Percentiles rank a stretch among this genome's conserved stretches.
These are phyloP conservation scores for Ceratonia siliqua DNA, from an alignment of 306 rosid genomes.

Conservation along the genomic window DNA sequence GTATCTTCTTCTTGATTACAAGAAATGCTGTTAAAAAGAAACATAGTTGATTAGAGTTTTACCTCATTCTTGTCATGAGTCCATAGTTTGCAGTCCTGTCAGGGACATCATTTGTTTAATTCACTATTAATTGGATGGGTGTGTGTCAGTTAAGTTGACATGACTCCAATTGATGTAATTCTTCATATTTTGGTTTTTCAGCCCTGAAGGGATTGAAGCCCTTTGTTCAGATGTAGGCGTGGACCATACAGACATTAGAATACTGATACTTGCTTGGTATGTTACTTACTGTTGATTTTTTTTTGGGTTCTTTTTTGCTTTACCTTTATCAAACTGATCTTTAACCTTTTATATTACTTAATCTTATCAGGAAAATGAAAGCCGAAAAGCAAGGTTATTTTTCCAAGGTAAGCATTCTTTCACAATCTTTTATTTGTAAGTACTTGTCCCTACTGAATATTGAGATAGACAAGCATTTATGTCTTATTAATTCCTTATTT, in stretches of 20 bases:
- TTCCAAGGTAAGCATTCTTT: conserved; percentile 52
- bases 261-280: conserved; percentile 73
- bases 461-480: conserved; percentile 14
- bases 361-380: conserved; percentile 64
- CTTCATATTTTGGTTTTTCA: conserved; percentile 46
- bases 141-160: neutral
- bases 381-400: conserved; percentile 75
- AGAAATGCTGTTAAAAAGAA: neutral
- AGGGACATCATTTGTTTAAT: neutral
- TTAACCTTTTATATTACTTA: conserved; percentile 7
- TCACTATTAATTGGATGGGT: neutral
- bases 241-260: conserved; percentile 64
- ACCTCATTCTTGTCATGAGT: neutral
- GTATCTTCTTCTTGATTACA: neutral
- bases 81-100: neutral
- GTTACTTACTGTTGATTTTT: neutral
- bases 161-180: conserved; percentile 25
- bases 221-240: conserved; percentile 60
- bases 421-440: neutral
- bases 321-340: conserved; percentile 8
- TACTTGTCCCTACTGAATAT: conserved; percentile 19
- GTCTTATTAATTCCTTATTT: conserved; percentile 14
- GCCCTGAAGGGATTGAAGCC: conserved; percentile 71
- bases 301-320: neutral
- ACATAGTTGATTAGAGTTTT: neutral